Evolutionary conservation across 2,329 filamentous ascomycete species (phyloP), one percentile per base, ranked within the genome.

Genomic region (Bretziella fagacearum): DNA sequence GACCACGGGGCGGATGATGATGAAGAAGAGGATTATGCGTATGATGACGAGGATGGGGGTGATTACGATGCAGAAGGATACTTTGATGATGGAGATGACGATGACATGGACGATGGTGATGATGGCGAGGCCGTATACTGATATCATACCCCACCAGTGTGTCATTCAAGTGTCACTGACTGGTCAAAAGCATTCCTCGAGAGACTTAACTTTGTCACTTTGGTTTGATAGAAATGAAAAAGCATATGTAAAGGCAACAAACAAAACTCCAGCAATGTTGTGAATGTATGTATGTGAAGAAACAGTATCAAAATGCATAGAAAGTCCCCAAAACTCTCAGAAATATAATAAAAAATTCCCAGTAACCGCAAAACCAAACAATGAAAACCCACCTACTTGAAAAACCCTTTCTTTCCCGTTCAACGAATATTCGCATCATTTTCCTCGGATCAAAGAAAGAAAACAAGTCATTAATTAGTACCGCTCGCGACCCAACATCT

Each of bases 1-100:
- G 45, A 51, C 23, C 33, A 35, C 67, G 55, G 59, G 32, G 61
- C 62, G 27, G 65, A 67, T 44, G 66, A 65, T 7, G 67, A 48
- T 17, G 46, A 49, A 37, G 36, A 49, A 15, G 65, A 69, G 53
- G 68, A 70, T 46, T 66, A 70, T 47, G 62, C 60, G 20, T 71
- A 69, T 51, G 70, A 77, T 41, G 73, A 77, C 47, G 71, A 75
- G 49, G 70, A 73, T 42, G 73, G 69, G 1, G 73, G 73, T 6
- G 73, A 77, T 51, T 77, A 77, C 55, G 69, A 77, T 37, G 73
- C 73, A 2, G 73, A 77, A 54, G 65, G 65, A 7, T 76, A 76
- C 60, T 77, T 77, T 56, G 73, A 76, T 51, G 70, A 67, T 20
- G 71, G 70, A 10, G 70, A 72, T 51, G 70, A 74, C 18, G 70